phyloP scores from a whole-genome alignment of 106 monocot genomes.

The Dioscorea alata region DNA sequence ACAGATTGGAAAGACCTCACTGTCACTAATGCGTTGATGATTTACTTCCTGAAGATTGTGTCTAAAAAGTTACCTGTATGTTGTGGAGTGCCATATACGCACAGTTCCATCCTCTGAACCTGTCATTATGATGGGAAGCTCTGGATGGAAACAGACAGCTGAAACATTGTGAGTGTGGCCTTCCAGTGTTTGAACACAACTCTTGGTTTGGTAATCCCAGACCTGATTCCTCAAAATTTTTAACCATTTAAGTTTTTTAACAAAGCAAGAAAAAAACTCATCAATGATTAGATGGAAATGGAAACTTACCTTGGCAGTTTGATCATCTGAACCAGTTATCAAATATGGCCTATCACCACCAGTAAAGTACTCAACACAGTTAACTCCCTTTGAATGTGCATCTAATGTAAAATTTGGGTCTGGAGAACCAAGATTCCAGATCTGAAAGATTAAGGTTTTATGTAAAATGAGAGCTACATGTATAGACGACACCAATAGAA shows the following conservation, averaged over 20 bases:
- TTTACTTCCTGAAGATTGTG: no score
- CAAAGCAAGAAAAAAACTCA: no score
- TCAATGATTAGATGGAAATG: neutral
- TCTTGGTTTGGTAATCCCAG: constrained; percentile 99
- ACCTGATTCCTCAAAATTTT: constrained; percentile 45
- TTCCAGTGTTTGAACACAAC: constrained; percentile 94
- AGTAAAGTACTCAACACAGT: constrained; percentile 97
- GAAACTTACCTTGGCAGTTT: constrained; percentile 78
- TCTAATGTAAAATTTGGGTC: constrained; percentile 98
- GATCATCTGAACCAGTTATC: constrained; percentile 96
- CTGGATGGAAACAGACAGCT: constrained; percentile 98
- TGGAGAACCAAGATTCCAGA: constrained; percentile 96
- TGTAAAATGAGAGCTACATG: no score
- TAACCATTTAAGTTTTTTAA: neutral
- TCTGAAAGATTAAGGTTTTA: constrained; percentile 25
- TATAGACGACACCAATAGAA: neutral
- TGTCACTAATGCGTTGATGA: no score
- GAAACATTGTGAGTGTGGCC: constrained; percentile 97
- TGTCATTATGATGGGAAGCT: constrained; percentile 95
- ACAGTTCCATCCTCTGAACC: constrained; percentile 97
- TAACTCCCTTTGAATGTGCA: constrained; percentile 92
- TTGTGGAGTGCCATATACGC: constrained; percentile 95
- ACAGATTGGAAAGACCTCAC: no score
- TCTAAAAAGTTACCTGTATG: constrained; percentile 55
- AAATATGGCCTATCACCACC: constrained; percentile 95